phyloP scores from a whole-genome alignment of 2,329 filamentous ascomycete genomes.

The Trichophyton rubrum region DNA sequence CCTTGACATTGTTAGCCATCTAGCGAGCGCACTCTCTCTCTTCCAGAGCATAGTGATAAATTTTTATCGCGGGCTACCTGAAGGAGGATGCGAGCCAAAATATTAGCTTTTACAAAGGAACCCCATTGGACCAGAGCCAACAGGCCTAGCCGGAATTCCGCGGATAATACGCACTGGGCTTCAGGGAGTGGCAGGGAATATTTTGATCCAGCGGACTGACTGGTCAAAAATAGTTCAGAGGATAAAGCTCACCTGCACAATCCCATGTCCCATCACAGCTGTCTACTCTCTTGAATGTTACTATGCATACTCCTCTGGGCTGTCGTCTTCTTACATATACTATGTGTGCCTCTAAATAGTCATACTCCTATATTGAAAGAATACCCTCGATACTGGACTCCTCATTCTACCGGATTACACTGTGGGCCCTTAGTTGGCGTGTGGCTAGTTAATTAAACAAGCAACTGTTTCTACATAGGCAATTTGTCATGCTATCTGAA shows the following conservation, averaged over 20 bases:
- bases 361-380: neutral
- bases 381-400: neutral
- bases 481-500: neutral
- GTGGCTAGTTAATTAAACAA: neutral
- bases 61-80: too few relatives aligned
- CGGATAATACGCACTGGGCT: neutral
- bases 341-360: neutral
- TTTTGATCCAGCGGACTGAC: neutral
- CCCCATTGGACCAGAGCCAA: neutral
- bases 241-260: too few relatives aligned
- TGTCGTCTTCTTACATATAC: neutral
- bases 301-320: neutral
- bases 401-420: neutral
- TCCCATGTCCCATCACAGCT: too few relatives aligned
- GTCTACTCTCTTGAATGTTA: too few relatives aligned
- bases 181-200: neutral
- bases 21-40: neutral
- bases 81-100: neutral
- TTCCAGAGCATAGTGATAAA: too few relatives aligned
- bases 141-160: neutral
- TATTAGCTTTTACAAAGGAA: neutral
- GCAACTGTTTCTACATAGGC: neutral
- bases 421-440: neutral
- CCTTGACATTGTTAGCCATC: neutral
- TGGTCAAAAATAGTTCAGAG: neutral